phyloP scores from a whole-genome alignment of 192 early-diverging fungal genomes.

The Coemansia erecta region DNA sequence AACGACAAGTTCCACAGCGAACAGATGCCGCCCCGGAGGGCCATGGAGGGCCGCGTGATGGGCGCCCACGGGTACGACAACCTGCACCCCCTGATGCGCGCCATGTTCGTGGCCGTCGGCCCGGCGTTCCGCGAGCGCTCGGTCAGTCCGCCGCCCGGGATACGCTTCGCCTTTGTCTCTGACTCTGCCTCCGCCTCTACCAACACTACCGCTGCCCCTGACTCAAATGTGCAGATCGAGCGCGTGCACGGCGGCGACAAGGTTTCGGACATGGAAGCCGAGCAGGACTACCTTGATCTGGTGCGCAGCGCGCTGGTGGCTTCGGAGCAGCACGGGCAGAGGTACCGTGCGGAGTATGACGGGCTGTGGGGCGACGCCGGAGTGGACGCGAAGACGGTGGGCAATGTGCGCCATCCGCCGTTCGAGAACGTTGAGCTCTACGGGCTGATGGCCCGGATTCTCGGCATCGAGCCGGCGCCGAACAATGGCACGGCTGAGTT shows the following conservation, averaged over 20 bases:
- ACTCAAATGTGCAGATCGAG: neutral
- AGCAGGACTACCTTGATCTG: conserved; percentile 42
- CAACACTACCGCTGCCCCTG: conserved; percentile 6
- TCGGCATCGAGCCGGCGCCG: conserved; percentile 59
- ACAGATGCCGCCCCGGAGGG: neutral
- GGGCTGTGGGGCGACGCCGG: conserved; percentile 29
- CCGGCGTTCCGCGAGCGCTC: conserved; percentile 56
- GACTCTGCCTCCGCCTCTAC: neutral
- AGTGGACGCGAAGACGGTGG: conserved; percentile 11
- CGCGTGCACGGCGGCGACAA: no score
- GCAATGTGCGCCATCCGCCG: conserved; percentile 43
- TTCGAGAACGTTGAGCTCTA: conserved; percentile 79
- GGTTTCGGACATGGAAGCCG: conserved; percentile 32
- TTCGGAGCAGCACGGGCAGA: conserved; percentile 1
- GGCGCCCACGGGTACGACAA: conserved; percentile 90
- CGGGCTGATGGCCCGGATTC: conserved; percentile 57
- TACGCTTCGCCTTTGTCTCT: neutral
- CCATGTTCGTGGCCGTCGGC: conserved; percentile 79
- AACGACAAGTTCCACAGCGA: conserved; percentile 13
- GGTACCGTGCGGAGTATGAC: conserved; percentile 33
- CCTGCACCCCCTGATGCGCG: conserved; percentile 71
- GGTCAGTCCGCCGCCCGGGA: conserved; percentile 1
- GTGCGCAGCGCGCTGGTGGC: conserved; percentile 25
- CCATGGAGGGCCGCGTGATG: conserved; percentile 20
- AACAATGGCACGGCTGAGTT: conserved; percentile 69